Evolutionary conservation across 2,329 filamentous ascomycete species (phyloP).

Genomic region (Chrysosporium keratinophilum): DNA sequence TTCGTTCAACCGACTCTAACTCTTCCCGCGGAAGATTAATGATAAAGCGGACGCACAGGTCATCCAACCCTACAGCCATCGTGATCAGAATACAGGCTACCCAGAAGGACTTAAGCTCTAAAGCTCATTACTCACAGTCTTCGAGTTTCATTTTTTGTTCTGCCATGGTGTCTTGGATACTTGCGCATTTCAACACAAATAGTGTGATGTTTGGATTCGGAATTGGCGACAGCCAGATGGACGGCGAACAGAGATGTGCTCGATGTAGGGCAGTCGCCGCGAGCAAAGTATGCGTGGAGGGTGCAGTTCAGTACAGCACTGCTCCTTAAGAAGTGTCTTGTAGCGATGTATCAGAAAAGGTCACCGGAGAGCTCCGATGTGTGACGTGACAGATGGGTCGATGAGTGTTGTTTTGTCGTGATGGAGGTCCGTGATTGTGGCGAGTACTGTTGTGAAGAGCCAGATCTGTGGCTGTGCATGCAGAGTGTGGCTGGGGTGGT

Average conservation of each 20-base stretch:
- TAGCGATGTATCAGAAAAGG: neutral
- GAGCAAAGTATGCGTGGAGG: neutral
- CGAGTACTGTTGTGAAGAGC: neutral
- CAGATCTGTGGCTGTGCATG: neutral
- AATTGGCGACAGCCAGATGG: neutral
- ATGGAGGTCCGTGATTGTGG: neutral
- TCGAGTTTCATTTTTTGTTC: conserved; percentile 73
- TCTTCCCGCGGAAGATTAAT: conserved; percentile 92
- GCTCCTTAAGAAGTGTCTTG: neutral
- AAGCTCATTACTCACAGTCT: conserved; percentile 57
- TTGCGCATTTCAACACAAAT: conserved; percentile 48
- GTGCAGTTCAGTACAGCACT: neutral
- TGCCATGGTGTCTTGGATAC: conserved; percentile 55
- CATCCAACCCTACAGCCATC: conserved; percentile 66
- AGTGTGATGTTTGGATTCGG: neutral
- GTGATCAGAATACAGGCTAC: neutral
- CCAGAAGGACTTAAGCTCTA: neutral
- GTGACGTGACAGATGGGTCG: neutral
- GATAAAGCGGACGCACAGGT: conserved; percentile 94
- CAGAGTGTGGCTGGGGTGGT: neutral
- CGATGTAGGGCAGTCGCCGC: neutral
- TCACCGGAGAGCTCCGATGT: neutral
- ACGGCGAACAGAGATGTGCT: neutral
- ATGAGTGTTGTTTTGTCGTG: neutral
- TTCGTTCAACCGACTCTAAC: conserved; percentile 76